Base-by-base conservation (phyloP, 2,329 filamentous ascomycete species). In the Neofusicoccum laricinum region DNA sequence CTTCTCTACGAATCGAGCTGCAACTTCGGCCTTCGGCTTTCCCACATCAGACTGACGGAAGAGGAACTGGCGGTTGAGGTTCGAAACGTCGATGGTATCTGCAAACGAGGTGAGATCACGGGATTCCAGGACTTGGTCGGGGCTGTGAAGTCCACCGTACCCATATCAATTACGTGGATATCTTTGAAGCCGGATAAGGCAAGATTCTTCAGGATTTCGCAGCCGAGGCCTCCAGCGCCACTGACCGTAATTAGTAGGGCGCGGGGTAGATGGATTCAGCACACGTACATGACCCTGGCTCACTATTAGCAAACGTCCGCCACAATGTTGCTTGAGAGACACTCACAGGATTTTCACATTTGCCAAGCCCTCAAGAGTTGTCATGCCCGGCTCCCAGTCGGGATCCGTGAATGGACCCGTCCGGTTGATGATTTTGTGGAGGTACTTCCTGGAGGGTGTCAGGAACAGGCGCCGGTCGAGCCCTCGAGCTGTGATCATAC, bases 91-190 rank as follows among this genome's bases (percentile, higher is more conserved):
- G 77, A 99, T 99, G 1, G 94, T 99, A 78, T 99, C 93, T 92
- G 69, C 43, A 21, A 50, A 30, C 10, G 49, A 14, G 4, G 40
- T 59, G 58, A 65, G 48, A 58, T 43, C 69, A 67, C 59, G 34
- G 19, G 32, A 50, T 34, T 36, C 48, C 17, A 40, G 25, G n/a
- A 11, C 21, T 15, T 17, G n/a, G 15, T 11, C 11, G 21, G 25
- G 30, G 32, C 14, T 43, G 15, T 19, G 34, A 38, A 14, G 17
- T 5, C 43, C 15, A n/a, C 74, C 83, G 65, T 79, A 90, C 90
- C 92, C 95, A 99, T 99, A 79, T 99, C 95, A 71, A 99, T 98
- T 65, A 99, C 95, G 81, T 99, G 93, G 69, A 99, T 97, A 72
- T 97, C 88, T 77, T 91, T 96, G 82, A 99, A 99, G 32, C 93